Conservation (phyloP, 176 grass and related monocot genomes). For the Zizania latifolia region DNA sequence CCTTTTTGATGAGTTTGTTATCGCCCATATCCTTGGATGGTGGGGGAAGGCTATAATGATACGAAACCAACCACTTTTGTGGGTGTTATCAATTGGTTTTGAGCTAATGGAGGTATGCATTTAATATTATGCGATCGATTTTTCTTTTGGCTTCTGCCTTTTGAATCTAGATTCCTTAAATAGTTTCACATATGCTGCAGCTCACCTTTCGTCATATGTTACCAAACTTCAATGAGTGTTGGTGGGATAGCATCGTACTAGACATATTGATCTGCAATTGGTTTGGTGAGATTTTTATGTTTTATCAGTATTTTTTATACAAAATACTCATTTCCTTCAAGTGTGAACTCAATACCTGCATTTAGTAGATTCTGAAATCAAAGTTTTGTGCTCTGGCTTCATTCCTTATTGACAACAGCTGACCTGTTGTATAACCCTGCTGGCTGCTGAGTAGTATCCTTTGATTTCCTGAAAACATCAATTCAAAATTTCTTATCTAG, state of each 20-base stretch:
- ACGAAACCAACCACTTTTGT: conserved; percentile 96
- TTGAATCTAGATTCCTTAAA: conserved; percentile 13
- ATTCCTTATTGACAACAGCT: not conserved
- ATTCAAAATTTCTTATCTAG: not conserved
- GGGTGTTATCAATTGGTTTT: conserved; percentile 96
- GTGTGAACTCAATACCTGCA: not conserved
- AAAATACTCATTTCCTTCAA: not conserved
- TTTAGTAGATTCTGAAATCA: not conserved
- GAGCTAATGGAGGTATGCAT: conserved; percentile 86
- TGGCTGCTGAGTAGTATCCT: not conserved
- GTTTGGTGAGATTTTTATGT: conserved; percentile 71
- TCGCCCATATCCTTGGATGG: conserved; percentile 98
- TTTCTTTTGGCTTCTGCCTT: conserved; percentile 17
- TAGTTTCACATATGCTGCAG: conserved; percentile 41
- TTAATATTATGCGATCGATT: conserved; percentile 12
- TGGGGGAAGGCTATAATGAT: conserved; percentile 99
- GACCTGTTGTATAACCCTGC: conserved; percentile 3
- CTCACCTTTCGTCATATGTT: conserved; percentile 99
- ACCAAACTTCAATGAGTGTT: conserved; percentile 98
- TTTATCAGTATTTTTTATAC: conserved; percentile 21
- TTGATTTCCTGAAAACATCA: not conserved
- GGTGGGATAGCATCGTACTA: conserved; percentile 98
- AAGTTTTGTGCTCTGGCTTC: not conserved
- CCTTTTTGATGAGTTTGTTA: conserved; percentile 98
- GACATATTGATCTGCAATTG: conserved; percentile 99